Percentiles rank a stretch among this genome's conserved stretches.
phyloP scores from a whole-genome alignment of 225 moss, liverwort and hornwort species.

The Neckera pumila region DNA sequence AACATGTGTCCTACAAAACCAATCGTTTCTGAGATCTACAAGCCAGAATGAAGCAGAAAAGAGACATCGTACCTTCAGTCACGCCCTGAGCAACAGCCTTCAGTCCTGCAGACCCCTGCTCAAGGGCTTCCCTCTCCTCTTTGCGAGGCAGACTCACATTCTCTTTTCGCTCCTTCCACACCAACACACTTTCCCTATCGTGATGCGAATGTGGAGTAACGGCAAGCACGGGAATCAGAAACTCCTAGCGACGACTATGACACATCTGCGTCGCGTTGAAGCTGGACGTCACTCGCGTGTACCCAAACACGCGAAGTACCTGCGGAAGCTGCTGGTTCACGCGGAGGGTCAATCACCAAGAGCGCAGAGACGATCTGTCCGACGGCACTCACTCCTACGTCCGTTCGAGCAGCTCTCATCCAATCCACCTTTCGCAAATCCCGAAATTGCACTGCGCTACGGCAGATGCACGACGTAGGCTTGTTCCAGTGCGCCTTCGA shows the following conservation, averaged over 20 bases:
- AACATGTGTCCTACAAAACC: neutral
- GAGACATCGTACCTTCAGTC: neutral
- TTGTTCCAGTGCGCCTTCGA: slow-evolving; percentile 72
- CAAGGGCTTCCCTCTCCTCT: neutral
- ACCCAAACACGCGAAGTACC: slow-evolving; percentile 12
- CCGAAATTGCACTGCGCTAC: neutral
- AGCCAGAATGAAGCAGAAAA: neutral
- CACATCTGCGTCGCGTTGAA: slow-evolving; percentile 31
- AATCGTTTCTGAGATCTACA: neutral
- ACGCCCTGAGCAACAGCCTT: neutral
- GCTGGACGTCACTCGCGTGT: slow-evolving; percentile 2
- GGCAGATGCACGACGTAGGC: slow-evolving; percentile 59
- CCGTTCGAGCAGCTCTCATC: neutral
- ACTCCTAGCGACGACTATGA: slow-evolving; percentile 50
- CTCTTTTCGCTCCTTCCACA: neutral
- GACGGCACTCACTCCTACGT: neutral
- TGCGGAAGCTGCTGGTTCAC: slow-evolving; percentile 17
- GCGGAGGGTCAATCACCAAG: neutral
- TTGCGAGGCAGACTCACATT: neutral
- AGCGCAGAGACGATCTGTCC: neutral
- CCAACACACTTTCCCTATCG: neutral
- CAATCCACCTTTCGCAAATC: neutral
- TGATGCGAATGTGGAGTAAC: neutral
- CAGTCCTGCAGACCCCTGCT: neutral
- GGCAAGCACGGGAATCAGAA: neutral